These are phyloP conservation scores for Nakaseomyces kungkrabaensis DNA, from an alignment of 1,139 yeast genomes.

Conservation along the genomic window DNA sequence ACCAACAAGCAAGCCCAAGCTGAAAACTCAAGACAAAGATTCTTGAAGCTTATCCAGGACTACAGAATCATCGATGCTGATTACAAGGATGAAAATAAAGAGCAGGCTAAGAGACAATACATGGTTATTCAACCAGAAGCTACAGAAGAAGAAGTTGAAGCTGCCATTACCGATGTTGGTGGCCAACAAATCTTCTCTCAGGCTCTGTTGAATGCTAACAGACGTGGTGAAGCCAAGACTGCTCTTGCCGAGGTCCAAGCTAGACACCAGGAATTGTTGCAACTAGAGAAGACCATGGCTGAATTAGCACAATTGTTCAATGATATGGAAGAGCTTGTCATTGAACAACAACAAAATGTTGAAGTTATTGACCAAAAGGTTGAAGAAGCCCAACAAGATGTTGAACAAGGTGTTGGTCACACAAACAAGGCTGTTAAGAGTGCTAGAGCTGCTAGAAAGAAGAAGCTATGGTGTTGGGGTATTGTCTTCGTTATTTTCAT, in stretches of 20 bases:
- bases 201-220: constrained; percentile 81
- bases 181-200: constrained; percentile 91
- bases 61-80: constrained; percentile 81
- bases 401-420: constrained; percentile 92
- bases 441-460: constrained; percentile 85
- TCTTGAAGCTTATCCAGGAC: constrained; percentile 75
- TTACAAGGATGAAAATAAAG: constrained; percentile 74
- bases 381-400: constrained; percentile 74
- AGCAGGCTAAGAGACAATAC: constrained; percentile 89
- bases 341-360: constrained; percentile 88
- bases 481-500: constrained; percentile 52
- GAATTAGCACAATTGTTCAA: constrained; percentile 90
- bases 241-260: constrained; percentile 93
- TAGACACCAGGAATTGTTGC: constrained; percentile 90
- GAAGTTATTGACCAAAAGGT: constrained; percentile 78
- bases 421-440: constrained; percentile 80
- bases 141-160: constrained; percentile 69
- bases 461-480: constrained; percentile 80
- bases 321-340: constrained; percentile 94
- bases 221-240: constrained; percentile 94
- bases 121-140: constrained; percentile 91
- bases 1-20: constrained; percentile 82
- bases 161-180: constrained; percentile 75
- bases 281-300: constrained; percentile 91
- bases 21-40: constrained; percentile 76